Evolutionary conservation across 768 basidiomycete genomes (phyloP).

Genomic region (Coprinellus micaceus): DNA sequence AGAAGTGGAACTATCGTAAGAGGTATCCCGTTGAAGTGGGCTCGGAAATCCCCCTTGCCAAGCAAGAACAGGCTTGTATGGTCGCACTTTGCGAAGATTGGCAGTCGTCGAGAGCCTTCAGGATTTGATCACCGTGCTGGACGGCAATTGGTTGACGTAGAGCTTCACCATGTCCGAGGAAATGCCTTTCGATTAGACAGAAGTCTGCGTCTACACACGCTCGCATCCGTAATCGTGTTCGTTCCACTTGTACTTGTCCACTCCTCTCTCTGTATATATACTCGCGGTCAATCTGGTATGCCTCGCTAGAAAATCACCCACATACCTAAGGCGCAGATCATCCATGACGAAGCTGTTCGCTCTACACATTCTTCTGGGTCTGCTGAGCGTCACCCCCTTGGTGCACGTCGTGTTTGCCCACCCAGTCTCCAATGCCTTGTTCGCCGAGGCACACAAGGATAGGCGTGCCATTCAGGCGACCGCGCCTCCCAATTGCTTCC

Average conservation of each 20-base stretch:
- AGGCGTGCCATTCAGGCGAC: slow-evolving; percentile 4
- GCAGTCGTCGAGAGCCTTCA: not conserved
- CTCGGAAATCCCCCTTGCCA: not conserved
- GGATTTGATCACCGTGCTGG: not conserved
- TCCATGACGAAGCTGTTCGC: not conserved
- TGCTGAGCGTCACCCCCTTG: not conserved
- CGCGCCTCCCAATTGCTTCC: slow-evolving; percentile 34
- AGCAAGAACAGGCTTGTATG: not conserved
- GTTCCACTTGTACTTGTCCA: not conserved
- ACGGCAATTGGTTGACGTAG: not conserved
- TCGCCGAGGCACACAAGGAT: not conserved
- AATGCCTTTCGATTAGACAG: not conserved
- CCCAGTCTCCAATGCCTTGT: not conserved
- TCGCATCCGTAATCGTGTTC: no score
- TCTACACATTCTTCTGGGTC: not conserved
- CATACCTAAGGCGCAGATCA: not conserved
- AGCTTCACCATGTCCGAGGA: not conserved
- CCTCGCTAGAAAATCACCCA: not conserved
- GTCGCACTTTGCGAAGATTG: not conserved
- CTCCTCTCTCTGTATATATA: not conserved
- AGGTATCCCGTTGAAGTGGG: not conserved
- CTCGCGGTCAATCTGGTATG: not conserved
- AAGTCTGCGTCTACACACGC: not conserved
- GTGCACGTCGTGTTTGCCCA: not conserved
- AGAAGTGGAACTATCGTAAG: not conserved